Evolutionary conservation across 352 stramenopile genomes (phyloP).

Genomic region (Phytophthora sp.): DNA sequence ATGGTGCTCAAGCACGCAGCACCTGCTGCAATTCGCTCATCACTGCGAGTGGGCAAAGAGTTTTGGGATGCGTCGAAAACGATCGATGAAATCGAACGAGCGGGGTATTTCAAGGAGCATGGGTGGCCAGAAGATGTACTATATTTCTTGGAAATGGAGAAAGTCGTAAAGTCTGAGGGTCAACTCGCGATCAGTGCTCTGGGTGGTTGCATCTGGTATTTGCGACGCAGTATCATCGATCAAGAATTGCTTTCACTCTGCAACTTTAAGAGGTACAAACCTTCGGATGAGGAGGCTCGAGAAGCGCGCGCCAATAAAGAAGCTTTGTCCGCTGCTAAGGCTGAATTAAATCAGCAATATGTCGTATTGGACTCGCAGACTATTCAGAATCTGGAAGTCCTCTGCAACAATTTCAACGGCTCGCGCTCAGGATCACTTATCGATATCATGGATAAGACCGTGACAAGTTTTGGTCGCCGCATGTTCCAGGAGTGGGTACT

Average conservation of each 20-base stretch:
- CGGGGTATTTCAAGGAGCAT: slow-evolving; percentile 88
- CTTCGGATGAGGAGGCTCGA: slow-evolving; percentile 68
- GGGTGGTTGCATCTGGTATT: slow-evolving; percentile 80
- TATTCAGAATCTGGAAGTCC: slow-evolving; percentile 97
- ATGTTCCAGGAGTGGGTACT: slow-evolving; percentile 98
- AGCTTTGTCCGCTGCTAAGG: slow-evolving; percentile 37
- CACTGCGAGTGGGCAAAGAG: slow-evolving; percentile 68
- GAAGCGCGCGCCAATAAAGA: slow-evolving; percentile 29
- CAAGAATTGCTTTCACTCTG: slow-evolving; percentile 80
- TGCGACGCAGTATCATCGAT: slow-evolving; percentile 83
- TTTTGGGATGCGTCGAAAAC: slow-evolving; percentile 93
- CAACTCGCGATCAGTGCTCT: slow-evolving; percentile 74
- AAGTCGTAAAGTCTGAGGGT: slow-evolving; percentile 62
- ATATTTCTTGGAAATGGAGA: slow-evolving; percentile 74
- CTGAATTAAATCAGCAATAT: slow-evolving; percentile 81
- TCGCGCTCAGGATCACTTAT: slow-evolving; percentile 93
- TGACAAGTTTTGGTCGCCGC: slow-evolving; percentile 95
- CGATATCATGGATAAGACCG: slow-evolving; percentile 88
- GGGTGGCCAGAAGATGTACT: slow-evolving; percentile 69
- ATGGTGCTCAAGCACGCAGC: slow-evolving; percentile 78
- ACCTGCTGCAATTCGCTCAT: slow-evolving; percentile 63
- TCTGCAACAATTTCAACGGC: slow-evolving; percentile 92
- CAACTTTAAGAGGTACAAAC: slow-evolving; percentile 83
- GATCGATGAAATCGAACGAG: slow-evolving; percentile 89
- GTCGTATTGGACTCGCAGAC: slow-evolving; percentile 97